Percentiles rank a stretch among this genome's conserved stretches.
Conservation (phyloP, 1,284 basidiomycete species). For the Malassezia dermatis region DNA sequence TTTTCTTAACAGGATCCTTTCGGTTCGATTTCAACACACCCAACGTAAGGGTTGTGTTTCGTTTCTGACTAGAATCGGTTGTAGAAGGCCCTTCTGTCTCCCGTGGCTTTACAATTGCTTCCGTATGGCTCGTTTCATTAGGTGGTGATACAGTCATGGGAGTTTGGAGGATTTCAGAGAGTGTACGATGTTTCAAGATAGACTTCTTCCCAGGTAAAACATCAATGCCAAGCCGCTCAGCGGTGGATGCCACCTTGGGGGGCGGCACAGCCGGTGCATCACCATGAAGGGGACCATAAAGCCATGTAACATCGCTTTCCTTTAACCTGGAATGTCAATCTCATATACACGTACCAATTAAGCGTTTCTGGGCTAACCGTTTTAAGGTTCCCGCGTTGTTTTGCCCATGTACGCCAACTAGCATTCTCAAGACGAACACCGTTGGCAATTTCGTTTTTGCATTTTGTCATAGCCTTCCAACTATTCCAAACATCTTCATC, state of each 20-base stretch:
- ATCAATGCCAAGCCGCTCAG: slow-evolving; percentile 53
- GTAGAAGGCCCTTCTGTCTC: not conserved
- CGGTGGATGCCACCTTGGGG: slow-evolving; percentile 52
- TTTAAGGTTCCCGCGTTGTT: slow-evolving; percentile 90
- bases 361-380: slow-evolving; percentile 92
- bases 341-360: slow-evolving; percentile 66
- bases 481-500: slow-evolving; percentile 98
- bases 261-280: slow-evolving; percentile 56
- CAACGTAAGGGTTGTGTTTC: slow-evolving; percentile 1
- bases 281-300: slow-evolving; percentile 83
- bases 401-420: slow-evolving; percentile 97
- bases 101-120: not conserved
- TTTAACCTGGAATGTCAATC: slow-evolving; percentile 64
- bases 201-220: slow-evolving; percentile 56
- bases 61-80: not conserved
- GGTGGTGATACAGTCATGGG: slow-evolving; percentile 26
- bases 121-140: not conserved
- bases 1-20: slow-evolving; percentile 28
- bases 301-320: slow-evolving; percentile 97
- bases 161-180: slow-evolving; percentile 69
- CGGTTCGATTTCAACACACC: not conserved
- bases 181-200: slow-evolving; percentile 88
- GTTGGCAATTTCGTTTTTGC: slow-evolving; percentile 96
- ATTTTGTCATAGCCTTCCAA: slow-evolving; percentile 95
- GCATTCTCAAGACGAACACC: slow-evolving; percentile 92